These are phyloP conservation scores for Sonneratia caseolaris DNA, from an alignment of 345 rosid genomes.

Conservation along the genomic window DNA sequence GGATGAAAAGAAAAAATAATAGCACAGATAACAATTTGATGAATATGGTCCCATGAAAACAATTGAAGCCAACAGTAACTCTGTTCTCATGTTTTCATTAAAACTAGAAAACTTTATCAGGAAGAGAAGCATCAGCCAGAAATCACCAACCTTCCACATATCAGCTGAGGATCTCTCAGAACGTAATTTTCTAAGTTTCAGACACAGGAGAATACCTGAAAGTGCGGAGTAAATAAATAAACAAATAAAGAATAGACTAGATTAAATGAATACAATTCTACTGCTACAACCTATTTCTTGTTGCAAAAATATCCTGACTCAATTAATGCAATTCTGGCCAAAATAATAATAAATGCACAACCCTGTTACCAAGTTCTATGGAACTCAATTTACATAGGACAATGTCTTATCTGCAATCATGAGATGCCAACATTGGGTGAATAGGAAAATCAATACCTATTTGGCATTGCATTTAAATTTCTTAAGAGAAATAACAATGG, in stretches of 20 bases:
- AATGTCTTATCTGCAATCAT: not conserved
- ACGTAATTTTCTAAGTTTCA: conserved; percentile 21
- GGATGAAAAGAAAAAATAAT: not conserved
- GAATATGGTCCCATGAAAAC: not conserved
- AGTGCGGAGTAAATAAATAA: not conserved
- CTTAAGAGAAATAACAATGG: not conserved
- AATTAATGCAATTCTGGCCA: too few relatives aligned
- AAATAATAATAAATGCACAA: not conserved
- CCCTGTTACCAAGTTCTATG: not conserved
- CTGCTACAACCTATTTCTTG: not conserved
- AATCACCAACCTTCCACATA: conserved; percentile 25
- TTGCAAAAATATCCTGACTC: not conserved
- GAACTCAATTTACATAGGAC: not conserved
- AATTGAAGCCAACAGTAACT: not conserved
- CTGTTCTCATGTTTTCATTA: not conserved
- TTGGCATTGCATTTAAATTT: not conserved
- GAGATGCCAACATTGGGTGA: not conserved
- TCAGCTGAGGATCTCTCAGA: conserved; percentile 28
- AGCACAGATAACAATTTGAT: not conserved
- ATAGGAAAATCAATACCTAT: not conserved
- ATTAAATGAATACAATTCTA: not conserved
- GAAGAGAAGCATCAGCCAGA: not conserved
- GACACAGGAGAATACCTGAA: conserved; percentile 22
- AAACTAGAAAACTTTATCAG: not conserved
- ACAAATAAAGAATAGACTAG: not conserved